phyloP scores from a whole-genome alignment of 2,329 filamentous ascomycete genomes.

The Cordyceps pruinosa region DNA sequence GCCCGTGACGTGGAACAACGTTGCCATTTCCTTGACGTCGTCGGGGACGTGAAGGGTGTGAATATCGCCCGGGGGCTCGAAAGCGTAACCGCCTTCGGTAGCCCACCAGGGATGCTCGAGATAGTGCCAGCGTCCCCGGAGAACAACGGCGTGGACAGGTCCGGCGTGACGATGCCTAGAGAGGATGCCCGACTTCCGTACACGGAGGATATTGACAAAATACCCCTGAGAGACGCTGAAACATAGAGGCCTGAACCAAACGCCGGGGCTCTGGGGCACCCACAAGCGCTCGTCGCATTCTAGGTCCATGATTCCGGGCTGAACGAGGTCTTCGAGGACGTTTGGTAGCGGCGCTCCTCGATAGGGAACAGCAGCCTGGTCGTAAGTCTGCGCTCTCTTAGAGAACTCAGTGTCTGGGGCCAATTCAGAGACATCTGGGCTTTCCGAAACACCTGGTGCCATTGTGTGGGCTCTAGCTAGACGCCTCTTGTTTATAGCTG shows the following conservation, averaged over 20 bases:
- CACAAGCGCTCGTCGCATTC: slow-evolving; percentile 25
- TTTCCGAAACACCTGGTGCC: not conserved
- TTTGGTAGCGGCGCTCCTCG: slow-evolving; percentile 18
- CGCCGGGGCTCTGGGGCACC: slow-evolving; percentile 24
- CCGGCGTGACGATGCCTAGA: slow-evolving; percentile 28
- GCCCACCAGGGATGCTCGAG: slow-evolving; percentile 32
- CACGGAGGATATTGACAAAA: slow-evolving; percentile 27
- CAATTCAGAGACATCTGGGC: not conserved
- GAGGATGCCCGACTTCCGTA: slow-evolving; percentile 25
- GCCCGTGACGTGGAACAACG: slow-evolving; percentile 28
- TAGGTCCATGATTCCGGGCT: slow-evolving; percentile 21
- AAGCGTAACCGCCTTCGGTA: slow-evolving; percentile 27
- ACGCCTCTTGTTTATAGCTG: not conserved
- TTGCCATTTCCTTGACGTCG: slow-evolving; percentile 28
- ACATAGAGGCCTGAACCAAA: slow-evolving; percentile 27
- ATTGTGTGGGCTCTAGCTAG: not conserved
- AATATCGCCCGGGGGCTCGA: slow-evolving; percentile 29
- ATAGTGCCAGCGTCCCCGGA: slow-evolving; percentile 29
- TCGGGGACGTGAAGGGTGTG: slow-evolving; percentile 29
- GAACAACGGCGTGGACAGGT: slow-evolving; percentile 25
- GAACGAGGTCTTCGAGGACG: slow-evolving; percentile 19
- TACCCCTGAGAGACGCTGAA: slow-evolving; percentile 25
- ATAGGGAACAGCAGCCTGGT: slow-evolving; percentile 17
- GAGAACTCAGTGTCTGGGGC: not conserved
- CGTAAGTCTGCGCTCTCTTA: not conserved